These are phyloP conservation scores for Penicillium cataractarum DNA, from an alignment of 495 filamentous ascomycete species.

Conservation along the genomic window DNA sequence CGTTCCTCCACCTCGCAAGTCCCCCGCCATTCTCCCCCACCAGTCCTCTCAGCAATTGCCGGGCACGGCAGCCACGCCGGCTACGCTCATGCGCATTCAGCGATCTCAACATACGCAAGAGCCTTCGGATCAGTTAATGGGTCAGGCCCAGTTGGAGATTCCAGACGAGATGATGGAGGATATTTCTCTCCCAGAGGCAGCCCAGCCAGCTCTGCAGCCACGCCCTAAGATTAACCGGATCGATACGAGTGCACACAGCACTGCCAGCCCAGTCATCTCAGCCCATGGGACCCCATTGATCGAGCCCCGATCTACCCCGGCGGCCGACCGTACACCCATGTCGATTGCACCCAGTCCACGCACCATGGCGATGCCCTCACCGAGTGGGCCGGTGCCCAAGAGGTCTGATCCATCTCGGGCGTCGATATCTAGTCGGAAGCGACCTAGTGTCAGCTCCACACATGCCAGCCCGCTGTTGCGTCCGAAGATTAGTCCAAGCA, in stretches of 20 bases:
- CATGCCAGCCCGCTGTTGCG: slow-evolving; percentile 78
- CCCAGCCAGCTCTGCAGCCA: slow-evolving; percentile 34
- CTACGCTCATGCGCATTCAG: slow-evolving; percentile 79
- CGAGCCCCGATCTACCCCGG: slow-evolving; percentile 33
- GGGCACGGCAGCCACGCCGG: slow-evolving; percentile 70
- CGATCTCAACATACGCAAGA: slow-evolving; percentile 39
- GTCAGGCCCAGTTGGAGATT: slow-evolving; percentile 36
- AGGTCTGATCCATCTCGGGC: slow-evolving; percentile 43
- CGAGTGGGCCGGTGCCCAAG: slow-evolving; percentile 45
- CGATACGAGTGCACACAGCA: slow-evolving; percentile 40
- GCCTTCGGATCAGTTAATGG: slow-evolving; percentile 31
- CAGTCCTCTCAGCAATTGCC: slow-evolving; percentile 27
- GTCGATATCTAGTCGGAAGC: slow-evolving; percentile 56
- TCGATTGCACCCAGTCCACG: slow-evolving; percentile 43
- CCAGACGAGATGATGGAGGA: slow-evolving; percentile 67
- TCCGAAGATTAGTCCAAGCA: slow-evolving; percentile 93
- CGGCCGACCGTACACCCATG: slow-evolving; percentile 24
- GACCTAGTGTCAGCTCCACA: slow-evolving; percentile 75
- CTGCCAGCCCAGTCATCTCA: slow-evolving; percentile 34
- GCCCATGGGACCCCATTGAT: slow-evolving; percentile 36
- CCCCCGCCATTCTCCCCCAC: slow-evolving; percentile 55
- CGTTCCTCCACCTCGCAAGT: slow-evolving; percentile 54
- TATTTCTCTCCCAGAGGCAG: slow-evolving; percentile 68
- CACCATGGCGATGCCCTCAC: slow-evolving; percentile 46
- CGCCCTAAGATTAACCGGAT: slow-evolving; percentile 48